phyloP scores from a whole-genome alignment of 177 flowering plant genomes.

The Vitis hybrid region DNA sequence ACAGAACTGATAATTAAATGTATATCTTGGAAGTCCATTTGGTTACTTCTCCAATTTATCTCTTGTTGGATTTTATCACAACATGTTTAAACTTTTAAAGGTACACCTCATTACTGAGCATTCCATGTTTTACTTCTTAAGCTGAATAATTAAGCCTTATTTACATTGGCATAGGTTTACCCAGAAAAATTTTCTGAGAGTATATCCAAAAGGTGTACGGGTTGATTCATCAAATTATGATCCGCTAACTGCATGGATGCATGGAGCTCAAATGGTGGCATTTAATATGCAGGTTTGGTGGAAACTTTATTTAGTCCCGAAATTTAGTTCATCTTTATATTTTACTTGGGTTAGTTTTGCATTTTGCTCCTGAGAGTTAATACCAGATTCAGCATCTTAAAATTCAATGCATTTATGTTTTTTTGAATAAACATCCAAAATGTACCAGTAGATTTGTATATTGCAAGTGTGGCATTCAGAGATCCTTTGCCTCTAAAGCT shows the following conservation, averaged over 20 bases:
- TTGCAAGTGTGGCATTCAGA: background rate
- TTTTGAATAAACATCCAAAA: background rate
- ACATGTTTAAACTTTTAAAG: no score
- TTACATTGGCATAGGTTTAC: constrained; percentile 32
- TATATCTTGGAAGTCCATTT: no score
- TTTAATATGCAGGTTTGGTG: constrained; percentile 47
- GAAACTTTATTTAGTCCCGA: background rate
- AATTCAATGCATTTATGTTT: background rate
- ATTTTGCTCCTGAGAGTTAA: background rate
- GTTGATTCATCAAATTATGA: constrained; percentile 47
- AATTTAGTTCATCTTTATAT: background rate
- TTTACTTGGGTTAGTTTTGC: background rate
- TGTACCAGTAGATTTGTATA: background rate
- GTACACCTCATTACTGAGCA: no score
- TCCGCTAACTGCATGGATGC: constrained; percentile 50
- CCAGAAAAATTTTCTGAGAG: constrained; percentile 38
- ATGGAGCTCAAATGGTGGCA: constrained; percentile 21
- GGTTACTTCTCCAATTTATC: no score
- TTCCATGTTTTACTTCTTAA: no score
- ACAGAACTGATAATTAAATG: no score
- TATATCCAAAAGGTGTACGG: constrained; percentile 43
- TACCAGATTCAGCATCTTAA: background rate
- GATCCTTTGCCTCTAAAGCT: background rate
- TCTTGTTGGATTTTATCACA: no score
- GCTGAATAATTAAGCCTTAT: no score